A percentile compares a stretch with the other conserved stretches of the same genome.
These are phyloP conservation scores for Hygrophorus pudorinus DNA, from an alignment of 768 basidiomycete genomes.

Conservation along the genomic window DNA sequence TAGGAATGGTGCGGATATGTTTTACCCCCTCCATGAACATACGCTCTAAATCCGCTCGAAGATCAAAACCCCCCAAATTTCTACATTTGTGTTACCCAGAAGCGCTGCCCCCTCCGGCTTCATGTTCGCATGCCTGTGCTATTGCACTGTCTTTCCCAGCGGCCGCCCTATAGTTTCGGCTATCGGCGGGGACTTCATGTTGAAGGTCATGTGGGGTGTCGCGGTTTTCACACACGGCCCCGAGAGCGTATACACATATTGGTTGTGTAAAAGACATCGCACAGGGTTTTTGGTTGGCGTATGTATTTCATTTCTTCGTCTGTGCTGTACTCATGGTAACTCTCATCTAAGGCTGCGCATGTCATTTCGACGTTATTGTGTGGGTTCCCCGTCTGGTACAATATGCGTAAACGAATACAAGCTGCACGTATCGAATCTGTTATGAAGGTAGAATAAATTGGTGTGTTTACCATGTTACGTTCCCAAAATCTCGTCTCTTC, in stretches of 20 bases:
- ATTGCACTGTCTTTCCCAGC: conserved; percentile 14
- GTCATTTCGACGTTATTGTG: conserved; percentile 36
- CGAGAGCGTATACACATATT: conserved; percentile 38
- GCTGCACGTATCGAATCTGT: conserved; percentile 67
- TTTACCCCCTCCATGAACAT: no score
- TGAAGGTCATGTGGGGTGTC: conserved; percentile 25
- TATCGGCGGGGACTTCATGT: conserved; percentile 18
- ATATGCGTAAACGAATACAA: conserved; percentile 52
- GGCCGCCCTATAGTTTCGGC: conserved; percentile 17
- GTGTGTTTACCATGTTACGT: no score
- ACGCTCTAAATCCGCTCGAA: conserved; percentile 12
- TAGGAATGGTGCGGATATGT: conserved; percentile 57
- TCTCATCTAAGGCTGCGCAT: conserved; percentile 38
- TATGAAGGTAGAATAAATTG: conserved; percentile 52
- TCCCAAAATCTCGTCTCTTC: no score
- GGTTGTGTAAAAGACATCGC: conserved; percentile 38
- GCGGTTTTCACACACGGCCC: conserved; percentile 28
- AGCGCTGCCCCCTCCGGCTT: conserved; percentile 18
- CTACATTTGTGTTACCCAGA: conserved; percentile 39
- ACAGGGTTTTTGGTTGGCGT: conserved; percentile 33
- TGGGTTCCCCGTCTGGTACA: conserved; percentile 46
- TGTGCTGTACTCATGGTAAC: background rate
- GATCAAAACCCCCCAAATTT: conserved; percentile 57
- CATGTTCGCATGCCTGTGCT: conserved; percentile 22
- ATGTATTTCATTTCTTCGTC: conserved; percentile 9